A percentile compares a stretch with the other conserved stretches of the same genome.
Evolutionary conservation across 345 rosid genomes (phyloP).

Genomic region (Garcia nutans): DNA sequence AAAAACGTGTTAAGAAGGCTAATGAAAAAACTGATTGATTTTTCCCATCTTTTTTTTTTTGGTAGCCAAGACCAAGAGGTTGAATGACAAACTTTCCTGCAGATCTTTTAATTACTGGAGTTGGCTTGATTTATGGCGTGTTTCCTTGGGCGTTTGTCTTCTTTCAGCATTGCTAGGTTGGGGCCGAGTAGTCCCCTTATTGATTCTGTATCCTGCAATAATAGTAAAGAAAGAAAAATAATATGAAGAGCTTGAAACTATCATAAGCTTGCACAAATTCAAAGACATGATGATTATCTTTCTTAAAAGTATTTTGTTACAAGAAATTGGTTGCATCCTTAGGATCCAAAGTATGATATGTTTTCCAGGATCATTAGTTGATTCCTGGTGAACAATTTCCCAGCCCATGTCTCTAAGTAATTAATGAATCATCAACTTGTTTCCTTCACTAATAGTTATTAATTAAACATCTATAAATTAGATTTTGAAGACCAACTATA

Average conservation of each 20-base stretch:
- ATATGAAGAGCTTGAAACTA: background rate
- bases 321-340: conserved; percentile 9
- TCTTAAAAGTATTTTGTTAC: conserved; percentile 9
- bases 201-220: conserved; percentile 14
- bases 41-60: conserved; percentile 12
- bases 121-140: conserved; percentile 4
- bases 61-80: conserved; percentile 19
- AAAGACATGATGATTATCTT: background rate
- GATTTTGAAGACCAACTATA: conserved; percentile 7
- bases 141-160: conserved; percentile 1
- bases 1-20: conserved; percentile 11
- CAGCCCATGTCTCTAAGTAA: conserved; percentile 25
- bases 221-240: background rate
- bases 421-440: conserved; percentile 19
- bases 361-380: conserved; percentile 20
- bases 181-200: conserved; percentile 10
- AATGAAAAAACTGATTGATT: conserved; percentile 9
- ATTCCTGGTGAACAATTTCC: conserved; percentile 17
- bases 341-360: conserved; percentile 17
- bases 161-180: background rate
- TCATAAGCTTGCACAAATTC: background rate
- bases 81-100: conserved; percentile 14
- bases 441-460: conserved; percentile 3
- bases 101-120: background rate
- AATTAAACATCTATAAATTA: conserved; percentile 10